A percentile compares a stretch with the other conserved stretches of the same genome.
phyloP scores from a whole-genome alignment of 805 yeast genomes.

The Starmera amethionina region DNA sequence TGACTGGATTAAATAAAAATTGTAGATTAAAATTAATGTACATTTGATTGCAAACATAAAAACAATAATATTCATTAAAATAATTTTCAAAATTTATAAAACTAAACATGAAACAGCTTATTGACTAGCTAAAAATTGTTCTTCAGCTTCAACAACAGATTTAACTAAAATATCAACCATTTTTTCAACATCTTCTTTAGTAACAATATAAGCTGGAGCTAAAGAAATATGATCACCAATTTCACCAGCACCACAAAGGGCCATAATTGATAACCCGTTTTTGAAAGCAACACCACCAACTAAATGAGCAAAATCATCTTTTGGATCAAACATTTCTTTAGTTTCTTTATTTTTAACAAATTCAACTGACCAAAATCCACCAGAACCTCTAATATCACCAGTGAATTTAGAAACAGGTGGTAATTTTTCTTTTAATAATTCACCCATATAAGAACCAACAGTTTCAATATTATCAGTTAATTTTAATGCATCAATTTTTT shows the following conservation, averaged over 20 bases:
- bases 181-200: slow-evolving; percentile 31
- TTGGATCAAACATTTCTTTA: slow-evolving; percentile 34
- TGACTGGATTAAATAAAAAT: too few relatives aligned
- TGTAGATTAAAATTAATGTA: too few relatives aligned
- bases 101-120: too few relatives aligned
- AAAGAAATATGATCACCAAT: slow-evolving; percentile 36
- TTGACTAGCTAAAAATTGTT: not conserved
- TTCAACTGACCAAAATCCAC: slow-evolving; percentile 51
- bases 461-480: slow-evolving; percentile 32
- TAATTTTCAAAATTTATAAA: too few relatives aligned
- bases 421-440: slow-evolving; percentile 24
- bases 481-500: slow-evolving; percentile 24
- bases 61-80: too few relatives aligned
- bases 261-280: slow-evolving; percentile 41
- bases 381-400: slow-evolving; percentile 57
- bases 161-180: slow-evolving; percentile 29
- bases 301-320: slow-evolving; percentile 18
- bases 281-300: slow-evolving; percentile 21
- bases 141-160: slow-evolving; percentile 18
- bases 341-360: slow-evolving; percentile 43
- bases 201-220: slow-evolving; percentile 37
- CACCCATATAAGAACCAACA: slow-evolving; percentile 33
- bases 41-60: too few relatives aligned
- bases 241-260: slow-evolving; percentile 31
- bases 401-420: slow-evolving; percentile 27